Conservation (phyloP, 2,329 filamentous ascomycete genomes). For the Penicillium sp. region DNA sequence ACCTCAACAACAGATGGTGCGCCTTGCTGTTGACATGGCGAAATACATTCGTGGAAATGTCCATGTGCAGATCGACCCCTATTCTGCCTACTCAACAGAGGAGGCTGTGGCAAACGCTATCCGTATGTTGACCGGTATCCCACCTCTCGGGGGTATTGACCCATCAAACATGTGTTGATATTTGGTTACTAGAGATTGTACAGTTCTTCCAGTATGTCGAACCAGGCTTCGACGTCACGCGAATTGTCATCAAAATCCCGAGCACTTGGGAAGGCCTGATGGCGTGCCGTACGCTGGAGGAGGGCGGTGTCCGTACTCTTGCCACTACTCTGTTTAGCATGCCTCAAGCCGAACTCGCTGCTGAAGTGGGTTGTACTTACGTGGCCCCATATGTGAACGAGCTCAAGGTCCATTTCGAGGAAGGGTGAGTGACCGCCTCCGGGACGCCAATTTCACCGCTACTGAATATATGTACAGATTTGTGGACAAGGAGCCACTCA, state of each 20-base stretch:
- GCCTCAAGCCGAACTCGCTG: conserved; percentile 61
- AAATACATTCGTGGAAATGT: conserved; percentile 54
- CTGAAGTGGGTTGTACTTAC: conserved; percentile 60
- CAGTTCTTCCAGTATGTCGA: conserved; percentile 50
- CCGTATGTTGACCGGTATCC: conserved; percentile 40
- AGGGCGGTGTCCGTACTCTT: conserved; percentile 58
- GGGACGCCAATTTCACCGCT: background rate
- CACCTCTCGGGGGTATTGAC: background rate
- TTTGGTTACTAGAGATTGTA: conserved; percentile 49
- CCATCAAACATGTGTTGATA: background rate
- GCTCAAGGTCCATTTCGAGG: conserved; percentile 62
- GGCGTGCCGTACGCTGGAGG: conserved; percentile 58
- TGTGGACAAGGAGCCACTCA: conserved; percentile 33
- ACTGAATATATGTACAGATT: conserved; percentile 17
- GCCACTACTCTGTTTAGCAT: conserved; percentile 66
- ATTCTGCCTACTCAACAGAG: conserved; percentile 53
- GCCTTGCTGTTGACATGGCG: conserved; percentile 55
- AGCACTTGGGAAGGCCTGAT: conserved; percentile 65
- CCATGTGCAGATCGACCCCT: conserved; percentile 64
- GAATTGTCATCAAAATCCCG: conserved; percentile 65
- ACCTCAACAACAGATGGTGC: conserved; percentile 53
- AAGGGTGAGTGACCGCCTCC: conserved; percentile 21
- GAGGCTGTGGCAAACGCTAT: conserved; percentile 55
- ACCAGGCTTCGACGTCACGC: conserved; percentile 47
- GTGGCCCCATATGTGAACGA: conserved; percentile 68